phyloP scores from a whole-genome alignment of 148 eudicot genomes.

The Selenicereus undatus region DNA sequence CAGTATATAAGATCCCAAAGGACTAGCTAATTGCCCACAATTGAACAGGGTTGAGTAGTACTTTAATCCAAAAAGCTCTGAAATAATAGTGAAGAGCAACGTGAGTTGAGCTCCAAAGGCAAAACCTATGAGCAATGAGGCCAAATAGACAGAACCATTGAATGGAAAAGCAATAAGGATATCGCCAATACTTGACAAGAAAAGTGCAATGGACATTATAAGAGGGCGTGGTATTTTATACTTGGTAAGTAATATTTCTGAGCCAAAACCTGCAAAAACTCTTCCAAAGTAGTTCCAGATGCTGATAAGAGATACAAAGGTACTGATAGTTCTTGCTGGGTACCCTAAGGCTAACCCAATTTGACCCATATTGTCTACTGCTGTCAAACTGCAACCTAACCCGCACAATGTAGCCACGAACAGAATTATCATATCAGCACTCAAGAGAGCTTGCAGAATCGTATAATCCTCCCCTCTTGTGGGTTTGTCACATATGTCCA shows the following conservation, averaged over 20 bases:
- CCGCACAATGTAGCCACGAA: constrained; percentile 43
- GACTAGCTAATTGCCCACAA: constrained; percentile 36
- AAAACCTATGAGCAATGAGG: constrained; percentile 40
- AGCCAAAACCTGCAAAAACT: constrained; percentile 4
- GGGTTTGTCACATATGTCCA: constrained; percentile 30
- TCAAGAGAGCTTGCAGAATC: constrained; percentile 44
- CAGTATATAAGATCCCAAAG: constrained; percentile 32
- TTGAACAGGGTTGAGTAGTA: constrained; percentile 44
- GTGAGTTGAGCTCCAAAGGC: constrained; percentile 44
- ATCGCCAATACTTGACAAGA: constrained; percentile 24
- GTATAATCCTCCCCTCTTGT: constrained; percentile 50
- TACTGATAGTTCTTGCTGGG: background rate
- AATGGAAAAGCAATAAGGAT: constrained; percentile 34
- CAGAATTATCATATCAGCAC: constrained; percentile 45
- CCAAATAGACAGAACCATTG: constrained; percentile 27
- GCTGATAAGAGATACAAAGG: background rate
- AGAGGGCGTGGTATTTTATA: constrained; percentile 2
- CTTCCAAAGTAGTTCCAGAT: constrained; percentile 6
- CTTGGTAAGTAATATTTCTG: background rate
- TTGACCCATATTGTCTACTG: constrained; percentile 51
- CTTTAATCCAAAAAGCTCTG: constrained; percentile 45
- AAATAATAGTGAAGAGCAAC: constrained; percentile 31
- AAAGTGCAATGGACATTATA: background rate
- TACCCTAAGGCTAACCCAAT: constrained; percentile 29
- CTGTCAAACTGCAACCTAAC: constrained; percentile 38